phyloP scores from a whole-genome alignment of 371 early-diverging fungal genomes.

The Rhizomucor miehei region DNA sequence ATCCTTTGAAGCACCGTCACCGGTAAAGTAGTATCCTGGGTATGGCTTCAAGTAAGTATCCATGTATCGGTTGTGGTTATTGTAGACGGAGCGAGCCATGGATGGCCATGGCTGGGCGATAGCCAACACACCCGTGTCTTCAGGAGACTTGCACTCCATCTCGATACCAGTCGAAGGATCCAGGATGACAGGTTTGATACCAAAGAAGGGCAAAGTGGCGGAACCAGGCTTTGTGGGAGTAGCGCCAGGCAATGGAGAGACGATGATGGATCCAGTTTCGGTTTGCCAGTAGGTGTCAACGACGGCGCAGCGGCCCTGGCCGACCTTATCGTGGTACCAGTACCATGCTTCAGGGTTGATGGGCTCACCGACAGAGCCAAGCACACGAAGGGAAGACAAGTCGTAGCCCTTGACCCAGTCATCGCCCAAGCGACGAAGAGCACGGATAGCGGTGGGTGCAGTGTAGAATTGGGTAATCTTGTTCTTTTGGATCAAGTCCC shows the following conservation, averaged over 20 bases:
- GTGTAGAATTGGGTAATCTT: slow-evolving; percentile 98
- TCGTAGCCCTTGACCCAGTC: slow-evolving; percentile 72
- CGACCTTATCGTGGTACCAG: slow-evolving; percentile 94
- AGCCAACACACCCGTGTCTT: slow-evolving; percentile 87
- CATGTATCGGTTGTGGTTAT: slow-evolving; percentile 84
- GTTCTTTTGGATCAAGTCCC: slow-evolving; percentile 84
- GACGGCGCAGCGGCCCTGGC: slow-evolving; percentile 79
- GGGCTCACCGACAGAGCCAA: slow-evolving; percentile 98
- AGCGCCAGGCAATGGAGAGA: slow-evolving; percentile 89
- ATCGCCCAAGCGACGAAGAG: slow-evolving; percentile 86
- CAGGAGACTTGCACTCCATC: slow-evolving; percentile 50
- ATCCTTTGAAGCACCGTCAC: slow-evolving; percentile 88
- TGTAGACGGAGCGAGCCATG: slow-evolving; percentile 90
- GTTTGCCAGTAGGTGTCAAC: slow-evolving; percentile 99
- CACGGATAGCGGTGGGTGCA: slow-evolving; percentile 98
- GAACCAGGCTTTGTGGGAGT: slow-evolving; percentile 92
- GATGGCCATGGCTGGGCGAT: slow-evolving; percentile 92
- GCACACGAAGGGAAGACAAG: slow-evolving; percentile 78
- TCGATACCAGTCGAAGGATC: slow-evolving; percentile 83
- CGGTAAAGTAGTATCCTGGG: slow-evolving; percentile 85
- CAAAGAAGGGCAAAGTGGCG: slow-evolving; percentile 97
- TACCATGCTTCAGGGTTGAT: slow-evolving; percentile 98
- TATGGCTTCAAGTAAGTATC: slow-evolving; percentile 89
- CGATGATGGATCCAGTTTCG: slow-evolving; percentile 95
- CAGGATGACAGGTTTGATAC: slow-evolving; percentile 84